phyloP scores from a whole-genome alignment of 1,139 yeast genomes.

The Zygoascus meyerae region DNA sequence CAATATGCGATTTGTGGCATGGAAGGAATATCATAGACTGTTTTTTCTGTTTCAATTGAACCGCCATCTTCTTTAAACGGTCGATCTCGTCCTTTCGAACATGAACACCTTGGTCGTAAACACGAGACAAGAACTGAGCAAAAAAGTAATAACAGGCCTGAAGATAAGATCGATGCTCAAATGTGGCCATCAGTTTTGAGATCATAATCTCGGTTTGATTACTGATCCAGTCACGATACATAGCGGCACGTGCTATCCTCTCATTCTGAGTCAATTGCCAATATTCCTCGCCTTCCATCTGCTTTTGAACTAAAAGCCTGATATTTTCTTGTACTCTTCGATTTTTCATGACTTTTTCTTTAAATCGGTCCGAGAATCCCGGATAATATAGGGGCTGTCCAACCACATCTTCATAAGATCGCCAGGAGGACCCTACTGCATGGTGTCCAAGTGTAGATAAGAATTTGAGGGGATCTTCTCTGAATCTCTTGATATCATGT shows the following conservation, averaged over 20 bases:
- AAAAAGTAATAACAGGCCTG: conserved; percentile 35
- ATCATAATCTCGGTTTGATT: conserved; percentile 31
- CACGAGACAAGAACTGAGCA: conserved; percentile 36
- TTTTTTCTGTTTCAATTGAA: conserved; percentile 32
- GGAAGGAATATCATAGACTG: conserved; percentile 39
- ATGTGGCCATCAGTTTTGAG: conserved; percentile 33
- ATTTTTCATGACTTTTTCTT: conserved; percentile 29
- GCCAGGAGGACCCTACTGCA: conserved; percentile 34
- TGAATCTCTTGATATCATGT: conserved; percentile 29
- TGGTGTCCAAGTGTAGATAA: conserved; percentile 29
- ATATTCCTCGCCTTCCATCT: conserved; percentile 28
- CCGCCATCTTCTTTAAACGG: conserved; percentile 33
- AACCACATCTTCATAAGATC: conserved; percentile 36
- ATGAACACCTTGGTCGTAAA: conserved; percentile 42
- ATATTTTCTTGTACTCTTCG: conserved; percentile 30
- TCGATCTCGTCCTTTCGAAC: conserved; percentile 34
- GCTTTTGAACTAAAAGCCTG: conserved; percentile 29
- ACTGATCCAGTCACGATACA: conserved; percentile 30
- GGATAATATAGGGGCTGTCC: conserved; percentile 35
- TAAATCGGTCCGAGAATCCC: conserved; percentile 31
- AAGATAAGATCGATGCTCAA: conserved; percentile 31
- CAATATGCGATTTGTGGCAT: conserved; percentile 61
- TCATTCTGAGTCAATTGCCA: conserved; percentile 20
- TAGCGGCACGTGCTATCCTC: conserved; percentile 24
- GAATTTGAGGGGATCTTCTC: conserved; percentile 34